These are phyloP conservation scores for Eremothecium gossypii DNA, from an alignment of 1,139 yeast genomes.

Conservation along the genomic window DNA sequence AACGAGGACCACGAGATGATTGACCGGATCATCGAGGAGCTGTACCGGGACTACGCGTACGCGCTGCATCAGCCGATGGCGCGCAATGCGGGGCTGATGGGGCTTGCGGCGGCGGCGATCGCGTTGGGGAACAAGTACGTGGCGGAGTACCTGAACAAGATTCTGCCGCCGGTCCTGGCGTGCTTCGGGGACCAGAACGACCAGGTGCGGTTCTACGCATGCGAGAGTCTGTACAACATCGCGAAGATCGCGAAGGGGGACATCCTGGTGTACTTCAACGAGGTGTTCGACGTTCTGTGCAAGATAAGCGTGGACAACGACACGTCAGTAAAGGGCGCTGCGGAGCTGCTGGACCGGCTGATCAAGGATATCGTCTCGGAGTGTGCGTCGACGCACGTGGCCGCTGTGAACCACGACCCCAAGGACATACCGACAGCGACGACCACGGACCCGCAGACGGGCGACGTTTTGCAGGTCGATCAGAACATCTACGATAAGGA, in stretches of 20 bases:
- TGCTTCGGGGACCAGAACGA: constrained; percentile 97
- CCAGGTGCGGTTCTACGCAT: constrained; percentile 90
- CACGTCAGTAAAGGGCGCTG: constrained; percentile 89
- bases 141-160: constrained; percentile 67
- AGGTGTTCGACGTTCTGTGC: constrained; percentile 87
- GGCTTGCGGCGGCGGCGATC: constrained; percentile 67
- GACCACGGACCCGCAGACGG: constrained; percentile 33
- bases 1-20: constrained; percentile 63
- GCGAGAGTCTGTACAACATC: constrained; percentile 91
- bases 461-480: constrained; percentile 57
- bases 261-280: constrained; percentile 81
- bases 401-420: constrained; percentile 57
- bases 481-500: constrained; percentile 33
- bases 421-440: constrained; percentile 39
- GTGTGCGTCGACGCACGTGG: constrained; percentile 82
- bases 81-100: constrained; percentile 67
- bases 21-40: constrained; percentile 54
- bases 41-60: constrained; percentile 62
- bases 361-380: constrained; percentile 94
- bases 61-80: constrained; percentile 73
- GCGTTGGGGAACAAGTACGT: constrained; percentile 69
- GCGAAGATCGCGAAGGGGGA: constrained; percentile 98
- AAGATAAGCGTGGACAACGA: constrained; percentile 88
- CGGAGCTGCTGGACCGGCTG: constrained; percentile 82
- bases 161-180: constrained; percentile 87